Conservation (phyloP, 164 flowering plant species). For the Stephania japonica region DNA sequence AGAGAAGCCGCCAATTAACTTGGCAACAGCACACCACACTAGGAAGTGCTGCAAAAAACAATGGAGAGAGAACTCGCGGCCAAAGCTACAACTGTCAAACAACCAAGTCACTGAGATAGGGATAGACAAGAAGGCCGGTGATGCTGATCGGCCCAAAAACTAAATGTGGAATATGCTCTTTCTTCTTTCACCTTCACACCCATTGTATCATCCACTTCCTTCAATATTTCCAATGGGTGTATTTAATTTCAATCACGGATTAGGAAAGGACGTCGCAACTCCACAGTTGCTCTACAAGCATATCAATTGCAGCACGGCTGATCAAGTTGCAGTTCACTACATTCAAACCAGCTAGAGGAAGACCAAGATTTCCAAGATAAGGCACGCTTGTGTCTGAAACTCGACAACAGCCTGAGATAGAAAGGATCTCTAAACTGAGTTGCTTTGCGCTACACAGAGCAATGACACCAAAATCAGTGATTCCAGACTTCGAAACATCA, state of each 20-base stretch:
- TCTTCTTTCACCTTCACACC: not conserved
- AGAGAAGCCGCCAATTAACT: slow-evolving; percentile 26
- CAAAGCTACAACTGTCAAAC: slow-evolving; percentile 27
- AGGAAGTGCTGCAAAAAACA: slow-evolving; percentile 43
- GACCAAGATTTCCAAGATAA: slow-evolving; percentile 33
- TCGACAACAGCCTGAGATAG: slow-evolving; percentile 53
- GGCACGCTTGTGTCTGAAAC: slow-evolving; percentile 46
- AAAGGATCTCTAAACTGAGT: slow-evolving; percentile 50
- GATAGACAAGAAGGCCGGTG: slow-evolving; percentile 22
- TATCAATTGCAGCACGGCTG: slow-evolving; percentile 35
- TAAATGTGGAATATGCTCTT: not conserved
- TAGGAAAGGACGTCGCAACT: slow-evolving; percentile 66
- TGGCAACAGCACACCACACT: slow-evolving; percentile 29
- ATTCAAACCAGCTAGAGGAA: slow-evolving; percentile 44
- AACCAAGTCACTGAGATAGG: slow-evolving; percentile 16
- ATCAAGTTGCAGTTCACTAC: slow-evolving; percentile 47
- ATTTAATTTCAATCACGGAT: not conserved
- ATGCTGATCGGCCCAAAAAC: slow-evolving; percentile 37
- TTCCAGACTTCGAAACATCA: slow-evolving; percentile 50
- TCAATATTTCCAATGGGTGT: slow-evolving; percentile 1
- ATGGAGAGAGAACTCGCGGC: slow-evolving; percentile 17
- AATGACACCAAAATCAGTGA: slow-evolving; percentile 51
- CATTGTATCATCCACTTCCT: not conserved
- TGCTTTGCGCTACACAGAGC: slow-evolving; percentile 39
- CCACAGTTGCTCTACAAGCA: slow-evolving; percentile 47